These are phyloP conservation scores for Pseudisothecium myosuroides DNA, from an alignment of 225 moss, liverwort and hornwort genomes.

Conservation along the genomic window DNA sequence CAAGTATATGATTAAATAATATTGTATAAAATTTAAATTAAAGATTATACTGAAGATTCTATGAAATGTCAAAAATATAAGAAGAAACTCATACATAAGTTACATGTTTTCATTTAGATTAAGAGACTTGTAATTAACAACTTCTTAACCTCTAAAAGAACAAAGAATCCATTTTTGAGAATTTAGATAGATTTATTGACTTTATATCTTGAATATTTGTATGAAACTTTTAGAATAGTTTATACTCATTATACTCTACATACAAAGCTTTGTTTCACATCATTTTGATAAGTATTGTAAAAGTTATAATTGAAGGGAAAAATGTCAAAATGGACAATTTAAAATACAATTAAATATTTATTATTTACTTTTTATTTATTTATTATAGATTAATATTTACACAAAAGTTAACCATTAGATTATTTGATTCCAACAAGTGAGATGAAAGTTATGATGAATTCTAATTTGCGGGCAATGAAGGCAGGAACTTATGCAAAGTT, in stretches of 20 bases:
- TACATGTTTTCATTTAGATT: neutral
- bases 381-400: neutral
- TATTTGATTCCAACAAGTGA: neutral
- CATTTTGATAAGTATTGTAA: neutral
- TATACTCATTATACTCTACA: too few species aligned
- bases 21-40: neutral
- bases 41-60: neutral
- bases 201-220: neutral
- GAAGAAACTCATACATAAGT: neutral
- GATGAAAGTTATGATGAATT: neutral
- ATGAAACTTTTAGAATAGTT: neutral
- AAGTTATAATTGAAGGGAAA: neutral
- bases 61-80: neutral
- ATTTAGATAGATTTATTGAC: rapidly evolving
- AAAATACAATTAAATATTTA: neutral
- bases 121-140: neutral
- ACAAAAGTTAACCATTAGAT: neutral
- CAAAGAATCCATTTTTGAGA: neutral
- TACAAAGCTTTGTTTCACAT: neutral
- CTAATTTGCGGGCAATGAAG: neutral
- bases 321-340: neutral
- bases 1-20: neutral
- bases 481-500: neutral
- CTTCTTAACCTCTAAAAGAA: neutral
- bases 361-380: neutral